A percentile compares a stretch with the other conserved stretches of the same genome.
Conservation (phyloP, 768 basidiomycete genomes). For the Heimioporus sp. region DNA sequence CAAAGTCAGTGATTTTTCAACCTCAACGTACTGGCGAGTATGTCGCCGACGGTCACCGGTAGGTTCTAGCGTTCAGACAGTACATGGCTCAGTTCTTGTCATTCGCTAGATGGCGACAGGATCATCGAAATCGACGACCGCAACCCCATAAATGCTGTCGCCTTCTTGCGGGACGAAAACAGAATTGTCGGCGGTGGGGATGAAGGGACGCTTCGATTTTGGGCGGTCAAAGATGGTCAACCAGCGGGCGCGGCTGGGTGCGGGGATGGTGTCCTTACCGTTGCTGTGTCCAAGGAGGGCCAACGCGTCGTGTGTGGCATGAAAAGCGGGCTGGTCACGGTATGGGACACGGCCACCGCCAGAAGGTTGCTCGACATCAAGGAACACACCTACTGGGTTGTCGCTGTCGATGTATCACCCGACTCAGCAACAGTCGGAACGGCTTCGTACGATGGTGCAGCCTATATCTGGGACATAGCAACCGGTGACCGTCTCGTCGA, state of each 20-base stretch:
- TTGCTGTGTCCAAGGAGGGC: slow-evolving; percentile 10
- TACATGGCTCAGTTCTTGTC: background rate
- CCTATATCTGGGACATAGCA: slow-evolving; percentile 11
- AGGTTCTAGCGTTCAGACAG: background rate
- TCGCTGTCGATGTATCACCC: slow-evolving; percentile 12
- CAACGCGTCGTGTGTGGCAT: slow-evolving; percentile 10
- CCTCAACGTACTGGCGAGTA: background rate
- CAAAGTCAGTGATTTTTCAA: too few species aligned
- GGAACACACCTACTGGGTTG: slow-evolving; percentile 11
- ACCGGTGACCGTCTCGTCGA: slow-evolving; percentile 10
- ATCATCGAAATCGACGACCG: slow-evolving; percentile 6
- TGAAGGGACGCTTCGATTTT: slow-evolving; percentile 7
- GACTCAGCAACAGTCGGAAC: slow-evolving; percentile 10
- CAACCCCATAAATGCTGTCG: slow-evolving; percentile 7
- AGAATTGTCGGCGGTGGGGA: slow-evolving; percentile 9
- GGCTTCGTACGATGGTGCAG: slow-evolving; percentile 10
- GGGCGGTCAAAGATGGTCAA: slow-evolving; percentile 3
- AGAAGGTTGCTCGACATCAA: slow-evolving; percentile 7
- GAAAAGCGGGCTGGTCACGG: slow-evolving; percentile 9
- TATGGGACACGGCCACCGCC: slow-evolving; percentile 8
- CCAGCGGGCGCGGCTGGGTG: background rate
- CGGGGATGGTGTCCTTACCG: slow-evolving; percentile 8
- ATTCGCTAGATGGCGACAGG: background rate
- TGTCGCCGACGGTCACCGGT: slow-evolving; percentile 1
- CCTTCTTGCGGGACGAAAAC: slow-evolving; percentile 3